These are phyloP conservation scores for Glycine tomentella DNA, from an alignment of 306 rosid genomes.

Conservation along the genomic window DNA sequence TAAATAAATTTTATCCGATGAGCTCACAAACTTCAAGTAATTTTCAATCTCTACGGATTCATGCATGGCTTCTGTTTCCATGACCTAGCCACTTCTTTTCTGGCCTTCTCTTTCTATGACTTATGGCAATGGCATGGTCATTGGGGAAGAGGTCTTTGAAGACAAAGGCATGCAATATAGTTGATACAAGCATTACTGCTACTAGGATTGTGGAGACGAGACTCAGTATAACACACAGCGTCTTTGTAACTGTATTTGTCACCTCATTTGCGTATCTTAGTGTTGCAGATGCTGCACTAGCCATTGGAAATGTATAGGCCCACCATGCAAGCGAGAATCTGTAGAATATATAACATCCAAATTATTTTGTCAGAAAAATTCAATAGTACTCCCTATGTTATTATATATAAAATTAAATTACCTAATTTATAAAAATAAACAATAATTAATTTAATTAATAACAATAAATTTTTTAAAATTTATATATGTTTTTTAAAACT, in stretches of 20 bases:
- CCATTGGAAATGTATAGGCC: constrained; percentile 98
- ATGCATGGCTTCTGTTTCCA: constrained; percentile 57
- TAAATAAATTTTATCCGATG: constrained; percentile 47
- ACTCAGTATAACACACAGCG: constrained; percentile 58
- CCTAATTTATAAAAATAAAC: no score
- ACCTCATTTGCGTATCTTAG: constrained; percentile 76
- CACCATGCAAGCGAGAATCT: constrained; percentile 97
- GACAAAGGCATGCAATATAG: constrained; percentile 79
- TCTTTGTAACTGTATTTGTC: constrained; percentile 58
- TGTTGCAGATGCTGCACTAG: constrained; percentile 93
- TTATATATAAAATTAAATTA: no score
- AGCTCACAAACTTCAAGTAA: constrained; percentile 63
- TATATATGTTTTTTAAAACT: no score
- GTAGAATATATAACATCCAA: constrained; percentile 22
- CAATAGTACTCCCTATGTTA: no score
- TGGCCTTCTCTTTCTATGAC: constrained; percentile 64
- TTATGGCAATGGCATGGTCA: constrained; percentile 92
- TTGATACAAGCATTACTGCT: constrained; percentile 57
- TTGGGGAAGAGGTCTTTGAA: constrained; percentile 82
- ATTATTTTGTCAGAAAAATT: no score
- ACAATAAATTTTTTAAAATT: no score
- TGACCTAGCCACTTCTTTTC: constrained; percentile 63
- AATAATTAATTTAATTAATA: no score
- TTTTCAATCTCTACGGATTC: constrained; percentile 69
- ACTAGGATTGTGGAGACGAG: constrained; percentile 62